phyloP scores from a whole-genome alignment of 139 green algal genomes.

The Marvania coccoides region DNA sequence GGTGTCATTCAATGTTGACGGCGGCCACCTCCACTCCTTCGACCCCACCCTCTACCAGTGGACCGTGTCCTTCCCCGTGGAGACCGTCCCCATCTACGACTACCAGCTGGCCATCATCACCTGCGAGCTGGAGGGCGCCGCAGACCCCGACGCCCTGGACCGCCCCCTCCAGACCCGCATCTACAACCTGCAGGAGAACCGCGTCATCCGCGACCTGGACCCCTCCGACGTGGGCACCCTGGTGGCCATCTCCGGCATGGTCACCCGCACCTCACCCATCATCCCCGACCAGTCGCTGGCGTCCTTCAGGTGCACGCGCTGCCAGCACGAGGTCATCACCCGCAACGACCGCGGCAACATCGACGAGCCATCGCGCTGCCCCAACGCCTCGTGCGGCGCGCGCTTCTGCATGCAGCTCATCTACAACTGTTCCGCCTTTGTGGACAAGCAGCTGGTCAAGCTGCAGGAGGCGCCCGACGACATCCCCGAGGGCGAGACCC shows the following conservation, averaged over 20 bases:
- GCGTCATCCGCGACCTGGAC: conserved; percentile 91
- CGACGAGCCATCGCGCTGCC: conserved; percentile 71
- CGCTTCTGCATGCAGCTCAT: conserved; percentile 61
- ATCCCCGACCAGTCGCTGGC: conserved; percentile 88
- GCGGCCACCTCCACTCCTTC: conserved; percentile 56
- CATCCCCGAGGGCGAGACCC: conserved; percentile 97
- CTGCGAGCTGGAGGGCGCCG: conserved; percentile 15
- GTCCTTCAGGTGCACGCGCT: conserved; percentile 41
- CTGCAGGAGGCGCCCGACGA: conserved; percentile 88
- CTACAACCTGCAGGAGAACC: conserved; percentile 80
- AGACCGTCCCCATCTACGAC: conserved; percentile 46
- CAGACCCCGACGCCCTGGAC: conserved; percentile 12
- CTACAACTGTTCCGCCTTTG: conserved; percentile 78
- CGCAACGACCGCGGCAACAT: conserved; percentile 58
- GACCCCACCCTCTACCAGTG: conserved; percentile 69
- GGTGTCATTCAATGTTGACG: conserved; percentile 76
- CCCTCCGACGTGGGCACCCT: conserved; percentile 89
- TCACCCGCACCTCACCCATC: conserved; percentile 80
- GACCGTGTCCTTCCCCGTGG: conserved; percentile 73
- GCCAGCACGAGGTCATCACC: conserved; percentile 14
- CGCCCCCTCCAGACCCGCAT: conserved; percentile 55
- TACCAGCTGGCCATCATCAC: conserved; percentile 25
- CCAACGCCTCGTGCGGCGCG: conserved; percentile 38
- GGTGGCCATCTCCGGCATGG: conserved; percentile 89
- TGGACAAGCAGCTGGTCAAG: conserved; percentile 85